Conservation (phyloP, 2,329 filamentous ascomycete species). For the Aspergillus phoenicis region DNA sequence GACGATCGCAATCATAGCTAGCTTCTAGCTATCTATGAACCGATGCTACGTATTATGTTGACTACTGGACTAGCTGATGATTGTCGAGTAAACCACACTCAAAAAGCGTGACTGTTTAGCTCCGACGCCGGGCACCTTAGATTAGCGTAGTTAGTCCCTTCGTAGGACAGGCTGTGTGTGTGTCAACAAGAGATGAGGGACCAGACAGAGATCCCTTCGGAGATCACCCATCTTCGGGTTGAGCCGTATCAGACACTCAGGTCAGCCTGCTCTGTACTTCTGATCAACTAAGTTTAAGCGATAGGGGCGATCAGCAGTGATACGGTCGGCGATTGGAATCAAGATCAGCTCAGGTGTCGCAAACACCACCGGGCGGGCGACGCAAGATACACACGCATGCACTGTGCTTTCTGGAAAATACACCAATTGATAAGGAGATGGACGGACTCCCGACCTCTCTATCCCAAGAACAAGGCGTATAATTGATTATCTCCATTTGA, state of each 20-base stretch:
- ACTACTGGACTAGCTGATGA: too few species aligned
- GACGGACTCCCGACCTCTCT: neutral
- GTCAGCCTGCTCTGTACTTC: neutral
- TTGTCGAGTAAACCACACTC: too few species aligned
- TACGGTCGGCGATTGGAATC: neutral
- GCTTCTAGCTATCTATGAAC: too few species aligned
- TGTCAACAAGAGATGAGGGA: neutral
- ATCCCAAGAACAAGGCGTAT: neutral
- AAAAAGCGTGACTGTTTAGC: neutral
- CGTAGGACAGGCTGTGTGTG: neutral
- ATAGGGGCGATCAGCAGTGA: neutral
- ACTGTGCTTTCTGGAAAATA: neutral
- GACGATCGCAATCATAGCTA: too few species aligned
- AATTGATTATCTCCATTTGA: neutral
- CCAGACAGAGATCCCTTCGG: neutral
- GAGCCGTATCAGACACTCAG: conserved; percentile 2
- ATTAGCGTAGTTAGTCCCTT: neutral
- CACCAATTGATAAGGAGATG: neutral
- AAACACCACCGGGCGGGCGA: conserved; percentile 1
- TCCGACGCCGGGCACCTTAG: neutral
- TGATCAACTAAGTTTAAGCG: neutral
- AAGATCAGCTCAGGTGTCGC: neutral
- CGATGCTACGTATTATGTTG: too few species aligned
- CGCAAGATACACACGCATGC: neutral
- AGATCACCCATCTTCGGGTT: conserved; percentile 1